Evolutionary conservation across 2,329 filamentous ascomycete genomes (phyloP).

Genomic region (Coniochaeta hoffmannii): DNA sequence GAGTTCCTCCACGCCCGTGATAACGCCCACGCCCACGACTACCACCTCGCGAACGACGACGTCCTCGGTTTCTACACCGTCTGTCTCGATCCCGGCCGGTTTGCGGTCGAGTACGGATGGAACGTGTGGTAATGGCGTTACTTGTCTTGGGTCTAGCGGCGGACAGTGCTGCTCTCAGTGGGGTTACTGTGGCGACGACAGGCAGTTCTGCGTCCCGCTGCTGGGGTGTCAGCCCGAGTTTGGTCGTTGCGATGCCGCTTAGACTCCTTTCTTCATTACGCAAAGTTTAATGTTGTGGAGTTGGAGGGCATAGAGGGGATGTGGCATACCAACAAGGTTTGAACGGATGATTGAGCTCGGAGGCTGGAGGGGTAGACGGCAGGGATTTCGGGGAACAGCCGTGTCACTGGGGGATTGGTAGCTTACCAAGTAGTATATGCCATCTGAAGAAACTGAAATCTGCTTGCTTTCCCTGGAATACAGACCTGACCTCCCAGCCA

Average conservation of each 20-base stretch:
- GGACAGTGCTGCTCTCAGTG: constrained; percentile 20
- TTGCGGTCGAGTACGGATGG: constrained; percentile 16
- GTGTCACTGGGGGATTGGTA: too few relatives aligned
- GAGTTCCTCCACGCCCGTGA: constrained; percentile 1
- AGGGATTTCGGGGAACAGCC: too few relatives aligned
- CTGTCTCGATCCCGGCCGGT: constrained; percentile 12
- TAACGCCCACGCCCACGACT: constrained; percentile 1
- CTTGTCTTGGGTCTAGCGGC: constrained; percentile 14
- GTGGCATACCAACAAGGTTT: too few relatives aligned
- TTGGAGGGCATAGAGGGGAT: background rate
- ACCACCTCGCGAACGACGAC: constrained; percentile 7
- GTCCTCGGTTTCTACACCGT: constrained; percentile 6
- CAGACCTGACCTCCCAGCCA: too few relatives aligned
- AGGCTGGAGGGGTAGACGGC: too few relatives aligned
- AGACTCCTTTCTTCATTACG: background rate
- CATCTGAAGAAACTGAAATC: too few relatives aligned
- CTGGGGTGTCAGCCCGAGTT: constrained; percentile 20
- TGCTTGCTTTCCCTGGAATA: too few relatives aligned
- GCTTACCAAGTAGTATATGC: too few relatives aligned
- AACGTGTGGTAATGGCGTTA: constrained; percentile 14
- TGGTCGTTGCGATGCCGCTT: constrained; percentile 17
- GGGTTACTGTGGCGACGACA: constrained; percentile 18
- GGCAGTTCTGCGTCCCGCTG: constrained; percentile 20
- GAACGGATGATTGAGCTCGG: too few relatives aligned
- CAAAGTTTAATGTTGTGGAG: background rate